Evolutionary conservation across 2,329 filamentous ascomycete genomes (phyloP).

Genomic region (Acephala macrosclerotiorum): DNA sequence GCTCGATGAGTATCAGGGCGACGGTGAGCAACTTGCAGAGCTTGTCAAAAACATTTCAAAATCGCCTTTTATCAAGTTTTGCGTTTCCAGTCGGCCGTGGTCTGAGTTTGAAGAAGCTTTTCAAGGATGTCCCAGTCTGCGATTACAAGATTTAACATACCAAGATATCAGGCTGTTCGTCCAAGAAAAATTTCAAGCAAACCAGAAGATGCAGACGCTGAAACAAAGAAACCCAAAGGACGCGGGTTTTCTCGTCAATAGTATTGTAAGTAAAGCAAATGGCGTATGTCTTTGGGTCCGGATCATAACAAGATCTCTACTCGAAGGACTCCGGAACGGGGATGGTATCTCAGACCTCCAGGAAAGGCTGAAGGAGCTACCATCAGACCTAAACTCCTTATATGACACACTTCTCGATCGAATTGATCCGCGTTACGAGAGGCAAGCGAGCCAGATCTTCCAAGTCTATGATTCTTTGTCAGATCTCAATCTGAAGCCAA

Average conservation of each 20-base stretch:
- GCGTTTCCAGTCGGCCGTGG: too few species aligned
- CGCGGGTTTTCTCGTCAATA: too few species aligned
- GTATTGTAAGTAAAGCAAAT: background rate
- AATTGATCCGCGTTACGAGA: background rate
- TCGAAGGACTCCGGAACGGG: background rate
- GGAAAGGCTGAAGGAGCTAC: background rate
- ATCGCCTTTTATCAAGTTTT: too few species aligned
- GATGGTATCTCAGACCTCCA: background rate
- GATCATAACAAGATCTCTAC: background rate
- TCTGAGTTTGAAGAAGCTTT: too few species aligned
- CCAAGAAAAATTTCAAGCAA: background rate
- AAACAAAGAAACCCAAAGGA: too few species aligned
- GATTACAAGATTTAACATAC: slow-evolving; percentile 15
- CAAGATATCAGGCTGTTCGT: slow-evolving; percentile 15
- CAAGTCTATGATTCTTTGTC: background rate
- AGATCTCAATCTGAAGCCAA: background rate
- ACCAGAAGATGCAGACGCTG: background rate
- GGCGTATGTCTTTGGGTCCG: background rate
- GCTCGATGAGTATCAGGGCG: slow-evolving; percentile 11
- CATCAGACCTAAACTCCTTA: background rate
- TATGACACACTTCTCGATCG: background rate
- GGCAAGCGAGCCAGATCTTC: background rate
- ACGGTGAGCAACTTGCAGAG: background rate
- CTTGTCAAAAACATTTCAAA: too few species aligned
- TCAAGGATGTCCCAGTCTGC: background rate